A percentile compares a stretch with the other conserved stretches of the same genome.
Evolutionary conservation across 306 rosid genomes (phyloP).

Genomic region (Sesbania bispinosa): DNA sequence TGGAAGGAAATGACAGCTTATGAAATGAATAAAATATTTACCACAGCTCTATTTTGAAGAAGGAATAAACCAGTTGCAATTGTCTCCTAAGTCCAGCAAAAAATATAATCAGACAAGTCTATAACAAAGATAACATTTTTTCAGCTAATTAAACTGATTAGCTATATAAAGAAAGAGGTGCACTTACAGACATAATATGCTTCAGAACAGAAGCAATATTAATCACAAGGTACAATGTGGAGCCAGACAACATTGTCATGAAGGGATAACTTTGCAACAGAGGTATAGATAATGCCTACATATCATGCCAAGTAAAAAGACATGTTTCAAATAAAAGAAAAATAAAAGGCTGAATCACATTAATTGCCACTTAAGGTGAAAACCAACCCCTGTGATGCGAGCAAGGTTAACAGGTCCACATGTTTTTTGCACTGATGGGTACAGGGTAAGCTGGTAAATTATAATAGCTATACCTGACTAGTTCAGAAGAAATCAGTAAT

Average conservation of each 20-base stretch:
- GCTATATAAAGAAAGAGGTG: not conserved
- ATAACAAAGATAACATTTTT: too few species aligned
- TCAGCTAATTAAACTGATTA: not conserved
- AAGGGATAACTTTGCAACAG: not conserved
- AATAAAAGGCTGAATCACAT: too few species aligned
- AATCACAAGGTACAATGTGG: not conserved
- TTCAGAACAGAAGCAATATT: too few species aligned
- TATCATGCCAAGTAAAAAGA: too few species aligned
- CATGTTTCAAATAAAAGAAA: too few species aligned
- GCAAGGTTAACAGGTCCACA: slow-evolving; percentile 46
- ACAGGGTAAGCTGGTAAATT: slow-evolving; percentile 52
- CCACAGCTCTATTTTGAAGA: too few species aligned
- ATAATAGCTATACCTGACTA: slow-evolving; percentile 55
- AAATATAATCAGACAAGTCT: not conserved
- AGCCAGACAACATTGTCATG: not conserved
- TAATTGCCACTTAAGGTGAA: not conserved
- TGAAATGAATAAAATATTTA: too few species aligned
- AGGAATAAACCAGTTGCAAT: too few species aligned
- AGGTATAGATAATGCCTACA: too few species aligned
- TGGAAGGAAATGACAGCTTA: too few species aligned
- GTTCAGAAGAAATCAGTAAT: not conserved
- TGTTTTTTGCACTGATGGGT: slow-evolving; percentile 46
- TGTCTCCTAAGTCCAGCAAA: too few species aligned
- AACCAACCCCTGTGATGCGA: slow-evolving; percentile 54
- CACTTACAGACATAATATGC: too few species aligned